Evolutionary conservation across 2,329 filamentous ascomycete genomes (phyloP), one percentile per base, ranked within the genome.

Genomic region (Remersonia thermophila): DNA sequence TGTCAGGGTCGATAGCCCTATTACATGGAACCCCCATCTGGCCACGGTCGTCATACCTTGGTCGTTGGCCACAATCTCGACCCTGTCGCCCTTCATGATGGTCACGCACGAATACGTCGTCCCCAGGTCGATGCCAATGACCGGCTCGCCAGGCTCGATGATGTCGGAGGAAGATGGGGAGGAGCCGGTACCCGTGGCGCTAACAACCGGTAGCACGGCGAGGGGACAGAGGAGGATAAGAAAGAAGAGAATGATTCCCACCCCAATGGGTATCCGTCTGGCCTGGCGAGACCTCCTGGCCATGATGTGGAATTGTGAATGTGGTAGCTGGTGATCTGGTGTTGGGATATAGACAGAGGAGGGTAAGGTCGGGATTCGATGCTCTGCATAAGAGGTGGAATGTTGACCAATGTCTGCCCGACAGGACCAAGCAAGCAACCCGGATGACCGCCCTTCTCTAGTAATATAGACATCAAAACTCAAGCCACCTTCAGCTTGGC

Each of bases 11-110:
- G n/a, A n/a, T n/a, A n/a, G n/a, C n/a, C n/a, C n/a, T n/a, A 10
- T 10, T 11, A n/a, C 12, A 16, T 10, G 4, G n/a, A n/a, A n/a
- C n/a, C n/a, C n/a, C n/a, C n/a, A n/a, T n/a, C n/a, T n/a, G n/a
- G n/a, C n/a, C n/a, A n/a, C n/a, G n/a, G n/a, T n/a, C n/a, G n/a
- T n/a, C n/a, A 26, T 35, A 58, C 56, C 57, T 70, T 93, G 86
- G 64, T 93, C 85, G 70, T 94, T 94, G 63, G 83, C 82, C 51
- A 94, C 71, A 65, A 94, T 93, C 55, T 94, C 84, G 50, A 93
- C 84, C 64, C 86, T 89, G 58, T 84, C 85, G 56, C 83, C 81
- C 60, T 86, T 81, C 84, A 93, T 91, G 58, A 93, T 83, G 78
- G 83, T 86, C 52, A 93, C 85, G 65, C 86, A 93, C 1, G 45